Evolutionary conservation across 2,329 filamentous ascomycete genomes (phyloP), one percentile per base, ranked within the genome.

Genomic region (Diaporthe sp.): DNA sequence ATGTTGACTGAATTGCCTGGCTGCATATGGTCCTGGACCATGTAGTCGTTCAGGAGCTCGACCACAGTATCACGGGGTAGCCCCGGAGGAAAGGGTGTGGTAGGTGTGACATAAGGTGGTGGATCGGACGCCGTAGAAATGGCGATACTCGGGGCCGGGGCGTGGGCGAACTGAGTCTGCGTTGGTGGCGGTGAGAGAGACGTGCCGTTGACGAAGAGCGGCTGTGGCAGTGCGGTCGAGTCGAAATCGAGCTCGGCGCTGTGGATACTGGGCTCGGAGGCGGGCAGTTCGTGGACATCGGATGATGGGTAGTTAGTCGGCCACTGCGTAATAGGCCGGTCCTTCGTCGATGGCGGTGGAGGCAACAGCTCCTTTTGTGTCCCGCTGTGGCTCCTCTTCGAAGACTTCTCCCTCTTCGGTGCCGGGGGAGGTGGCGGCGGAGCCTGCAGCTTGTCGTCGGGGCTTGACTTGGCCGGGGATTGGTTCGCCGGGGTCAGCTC

Each of bases 401-500:
- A 72, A 13, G 74, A 73, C 50, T 74, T 76, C 58, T 76, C 74
- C 25, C 74, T 64, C 55, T 76, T 74, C 9, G 72, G 72, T 10
- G 72, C 68, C 22, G 74, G 74, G 12, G 74, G 74, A 3, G 74
- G 74, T 2, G 72, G 74, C 42, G 74, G 74, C n/a, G 72, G 74
- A 35, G 74, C 61, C 25, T 69, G 66, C 22, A 38, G 35, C 33
- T 76, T 76, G 47, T 72, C 58, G 22, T 76, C 74, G 7, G 71
- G 45, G 45, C 71, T 74, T 30, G 70, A 42, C 33, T 69, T 71
- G n/a, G 54, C 67, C 10, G 72, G 60, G 30, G 45, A 28, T n/a
- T 74, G 74, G 54, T 52, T 71, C 42, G 74, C 74, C 45, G 74
- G 60, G 7, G 74, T 72, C 13, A 77, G 47, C 42, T 88, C 86